Evolutionary conservation across 306 rosid species (phyloP), one percentile per base, ranked within the genome.

Genomic region (Trifolium subterraneum): DNA sequence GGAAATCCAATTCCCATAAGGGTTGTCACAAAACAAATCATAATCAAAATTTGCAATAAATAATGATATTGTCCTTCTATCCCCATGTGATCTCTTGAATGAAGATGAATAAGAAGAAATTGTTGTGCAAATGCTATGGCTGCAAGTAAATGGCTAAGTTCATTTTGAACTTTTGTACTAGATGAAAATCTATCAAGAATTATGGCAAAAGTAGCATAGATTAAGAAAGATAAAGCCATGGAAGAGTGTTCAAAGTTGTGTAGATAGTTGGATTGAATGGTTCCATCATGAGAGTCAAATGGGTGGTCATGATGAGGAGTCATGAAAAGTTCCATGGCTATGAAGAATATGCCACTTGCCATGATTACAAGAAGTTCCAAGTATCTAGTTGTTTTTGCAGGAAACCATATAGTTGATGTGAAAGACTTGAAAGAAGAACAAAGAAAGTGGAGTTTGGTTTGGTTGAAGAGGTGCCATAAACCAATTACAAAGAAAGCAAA

Each of bases 171-270:
- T 25, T 3, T 65, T 5, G 27, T 10, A 35, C 7, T 39, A 13
- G 79, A 44, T 22, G 61, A 69, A 8, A 78, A 66, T 15, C 31
- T 47, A 9, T 93, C 98, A 5, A 90, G 84, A 44, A 81, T 8
- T 23, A 93, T 27, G 33, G 90, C 81, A 7, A 88, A 79, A 0
- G 70, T 52, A 0, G 90, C 95, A 51, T 89, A 89, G 66, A 86
- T 62, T 8, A 90, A 60, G 84, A 93, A 86, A 10, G 85, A 23
- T 23, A 82, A 31, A 23, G 86, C 88, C 79, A 93, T 93, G 55
- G 83, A 76, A 19, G 97, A 64, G 82, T 93, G 98, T 54, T 93
- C 98, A 31, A 93, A 85, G 86, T 89, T 93, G 79, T 89, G 97
- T 62, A 93, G 96, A 68, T 87, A 97, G 73, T 52, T 16, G 47